Evolutionary conservation across 805 yeast species (phyloP).

Genomic region (Metschnikowia cubensis): DNA sequence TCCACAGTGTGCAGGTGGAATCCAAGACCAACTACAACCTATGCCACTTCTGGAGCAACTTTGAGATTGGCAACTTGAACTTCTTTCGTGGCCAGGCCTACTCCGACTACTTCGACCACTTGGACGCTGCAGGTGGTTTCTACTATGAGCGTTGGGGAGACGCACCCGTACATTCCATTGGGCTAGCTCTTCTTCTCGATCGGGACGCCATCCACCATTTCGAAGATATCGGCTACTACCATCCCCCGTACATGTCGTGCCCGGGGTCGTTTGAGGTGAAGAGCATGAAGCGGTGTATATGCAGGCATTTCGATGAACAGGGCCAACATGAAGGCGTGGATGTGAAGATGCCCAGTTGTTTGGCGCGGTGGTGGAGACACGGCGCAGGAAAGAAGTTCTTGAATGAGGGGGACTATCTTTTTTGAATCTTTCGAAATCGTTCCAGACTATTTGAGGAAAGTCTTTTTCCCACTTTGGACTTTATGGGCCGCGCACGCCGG

Average conservation of each 20-base stretch:
- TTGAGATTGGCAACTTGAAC: constrained; percentile 52
- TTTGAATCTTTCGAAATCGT: background rate
- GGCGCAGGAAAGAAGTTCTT: constrained; percentile 59
- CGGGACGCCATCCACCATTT: constrained; percentile 39
- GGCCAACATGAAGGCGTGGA: constrained; percentile 32
- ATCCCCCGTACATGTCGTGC: constrained; percentile 41
- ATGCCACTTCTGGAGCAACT: constrained; percentile 76
- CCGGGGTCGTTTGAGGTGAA: constrained; percentile 32
- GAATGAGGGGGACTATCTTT: constrained; percentile 34
- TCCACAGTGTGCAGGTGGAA: constrained; percentile 7
- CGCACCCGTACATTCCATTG: constrained; percentile 45
- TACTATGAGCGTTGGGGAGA: constrained; percentile 64
- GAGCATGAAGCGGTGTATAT: constrained; percentile 36
- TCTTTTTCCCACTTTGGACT: no score
- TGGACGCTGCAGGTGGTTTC: constrained; percentile 50
- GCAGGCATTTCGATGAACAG: constrained; percentile 19
- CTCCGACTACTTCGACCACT: constrained; percentile 38
- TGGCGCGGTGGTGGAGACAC: constrained; percentile 72
- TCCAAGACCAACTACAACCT: constrained; percentile 46
- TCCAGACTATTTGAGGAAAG: no score
- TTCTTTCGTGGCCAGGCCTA: constrained; percentile 48
- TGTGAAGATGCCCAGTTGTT: constrained; percentile 56
- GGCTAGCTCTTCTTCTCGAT: constrained; percentile 31
- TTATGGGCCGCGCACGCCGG: constrained; percentile 8
- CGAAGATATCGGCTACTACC: constrained; percentile 44